Evolutionary conservation across 208 protist species (phyloP).

Genomic region (Novymonas esmeraldas): DNA sequence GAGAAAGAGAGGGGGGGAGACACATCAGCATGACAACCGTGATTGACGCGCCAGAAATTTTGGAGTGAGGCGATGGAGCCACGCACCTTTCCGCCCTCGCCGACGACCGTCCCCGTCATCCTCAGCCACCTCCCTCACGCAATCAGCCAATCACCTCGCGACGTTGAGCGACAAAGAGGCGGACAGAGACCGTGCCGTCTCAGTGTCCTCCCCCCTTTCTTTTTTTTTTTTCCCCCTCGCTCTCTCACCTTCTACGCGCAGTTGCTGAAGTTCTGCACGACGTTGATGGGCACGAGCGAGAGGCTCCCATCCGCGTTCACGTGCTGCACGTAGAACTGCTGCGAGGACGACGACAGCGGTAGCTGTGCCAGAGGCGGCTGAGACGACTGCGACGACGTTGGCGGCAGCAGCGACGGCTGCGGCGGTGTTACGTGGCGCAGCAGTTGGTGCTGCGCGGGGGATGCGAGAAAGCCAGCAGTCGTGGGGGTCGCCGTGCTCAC

Average conservation of each 20-base stretch:
- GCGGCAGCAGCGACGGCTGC: not conserved
- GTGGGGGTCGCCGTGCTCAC: not conserved
- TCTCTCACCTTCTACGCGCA: not conserved
- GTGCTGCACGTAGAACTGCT: constrained; percentile 34
- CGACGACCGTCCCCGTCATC: no score
- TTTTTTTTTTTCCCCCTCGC: not conserved
- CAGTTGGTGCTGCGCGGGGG: constrained; percentile 6
- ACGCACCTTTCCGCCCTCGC: no score
- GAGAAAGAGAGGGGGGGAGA: not conserved
- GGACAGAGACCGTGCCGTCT: constrained; percentile 3
- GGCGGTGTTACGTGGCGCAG: constrained; percentile 10
- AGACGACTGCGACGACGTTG: not conserved
- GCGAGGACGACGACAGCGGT: constrained; percentile 8
- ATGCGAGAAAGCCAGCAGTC: not conserved
- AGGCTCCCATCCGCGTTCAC: constrained; percentile 34
- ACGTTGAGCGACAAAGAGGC: no score
- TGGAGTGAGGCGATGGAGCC: not conserved
- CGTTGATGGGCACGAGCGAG: constrained; percentile 31
- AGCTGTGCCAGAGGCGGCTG: constrained; percentile 11
- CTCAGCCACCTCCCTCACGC: no score
- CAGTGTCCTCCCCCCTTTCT: not conserved
- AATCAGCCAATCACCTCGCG: no score
- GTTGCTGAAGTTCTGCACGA: constrained; percentile 15
- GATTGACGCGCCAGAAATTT: not conserved
- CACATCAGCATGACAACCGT: not conserved